These are phyloP conservation scores for Nowakowskiella sp. DNA, from an alignment of 192 early-diverging fungal species.

Conservation along the genomic window DNA sequence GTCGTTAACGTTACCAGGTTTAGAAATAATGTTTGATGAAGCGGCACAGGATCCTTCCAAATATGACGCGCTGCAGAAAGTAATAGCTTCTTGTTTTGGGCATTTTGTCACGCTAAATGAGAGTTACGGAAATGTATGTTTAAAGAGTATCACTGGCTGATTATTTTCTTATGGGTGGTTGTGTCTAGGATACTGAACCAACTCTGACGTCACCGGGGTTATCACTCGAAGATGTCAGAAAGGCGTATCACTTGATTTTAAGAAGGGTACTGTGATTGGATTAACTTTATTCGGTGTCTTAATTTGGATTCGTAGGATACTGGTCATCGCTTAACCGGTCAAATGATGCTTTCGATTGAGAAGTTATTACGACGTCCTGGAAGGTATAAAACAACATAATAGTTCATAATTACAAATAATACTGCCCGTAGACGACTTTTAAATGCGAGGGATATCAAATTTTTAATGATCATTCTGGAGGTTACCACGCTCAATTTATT, in stretches of 20 bases:
- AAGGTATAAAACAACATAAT: conserved; percentile 14
- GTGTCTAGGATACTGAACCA: conserved; percentile 13
- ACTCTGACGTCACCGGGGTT: conserved; percentile 24
- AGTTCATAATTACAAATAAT: conserved; percentile 3
- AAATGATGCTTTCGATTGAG: conserved; percentile 32
- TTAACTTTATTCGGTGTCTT: background rate
- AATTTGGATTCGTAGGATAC: background rate
- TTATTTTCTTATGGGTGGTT: too few species aligned
- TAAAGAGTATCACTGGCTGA: background rate
- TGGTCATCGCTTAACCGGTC: conserved; percentile 12
- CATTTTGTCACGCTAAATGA: background rate
- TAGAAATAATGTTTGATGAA: background rate
- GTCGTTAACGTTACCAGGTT: background rate
- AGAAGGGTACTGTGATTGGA: conserved; percentile 14
- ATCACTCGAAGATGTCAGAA: conserved; percentile 17
- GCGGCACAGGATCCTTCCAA: background rate
- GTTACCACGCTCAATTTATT: conserved; percentile 23
- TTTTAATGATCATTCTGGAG: conserved; percentile 80
- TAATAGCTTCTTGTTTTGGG: background rate
- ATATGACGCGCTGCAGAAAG: background rate
- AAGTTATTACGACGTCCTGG: conserved; percentile 32
- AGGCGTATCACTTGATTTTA: conserved; percentile 23
- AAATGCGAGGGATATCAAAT: conserved; percentile 56
- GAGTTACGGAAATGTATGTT: background rate
- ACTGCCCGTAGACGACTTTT: conserved; percentile 16